Evolutionary conservation across 495 filamentous ascomycete species (phyloP), one percentile per base, ranked within the genome.

Genomic region (Tetracladium setigerum): DNA sequence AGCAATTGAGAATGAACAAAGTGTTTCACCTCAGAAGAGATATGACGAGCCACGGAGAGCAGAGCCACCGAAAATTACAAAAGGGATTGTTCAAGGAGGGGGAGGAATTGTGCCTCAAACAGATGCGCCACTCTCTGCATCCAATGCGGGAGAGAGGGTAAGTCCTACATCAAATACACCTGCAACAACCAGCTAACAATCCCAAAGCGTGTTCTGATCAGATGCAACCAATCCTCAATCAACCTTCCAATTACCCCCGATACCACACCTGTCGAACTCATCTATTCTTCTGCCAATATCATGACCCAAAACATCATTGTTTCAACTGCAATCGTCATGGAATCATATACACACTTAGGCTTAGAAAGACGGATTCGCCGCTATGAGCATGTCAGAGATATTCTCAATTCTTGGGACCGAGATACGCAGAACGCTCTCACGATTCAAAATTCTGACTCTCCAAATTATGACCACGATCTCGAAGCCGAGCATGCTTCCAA

Each of bases 321-420:
- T 1, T 61, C 69, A 14, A 73, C 68, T 8, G 81, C 80, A 33
- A 72, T 92, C 13, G 54, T 96, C 1, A 62, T 90, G 30, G 92
- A 98, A 62, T 78, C 74, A 1, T 96, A 86, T 58, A 63, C 67
- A 15, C 72, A 78, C 32, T 66, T 91, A 1, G 89, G 88, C n/a
- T 70, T 98, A 3, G 85, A 94, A 58, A 79, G 92, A 38, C 81
- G 86, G 4, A 62, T 98, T 18, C 86, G 92, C 11, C 81, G 77
- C 7, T 96, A 95, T 61, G 92, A 98, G 67, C 79, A 77, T 50
- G 73, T 97, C 19, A 78, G 89, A 31, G 88, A 95, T 62, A 77
- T 95, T 19, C 73, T 96, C 74, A 94, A 91, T 61, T 92, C 89
- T 3, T 98, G 92, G 92, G 81, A 91, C 30, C 65, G 71, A 13